Percentiles rank a stretch among this genome's conserved stretches.
Conservation (phyloP, 257 asterid species). For the Echium plantagineum region DNA sequence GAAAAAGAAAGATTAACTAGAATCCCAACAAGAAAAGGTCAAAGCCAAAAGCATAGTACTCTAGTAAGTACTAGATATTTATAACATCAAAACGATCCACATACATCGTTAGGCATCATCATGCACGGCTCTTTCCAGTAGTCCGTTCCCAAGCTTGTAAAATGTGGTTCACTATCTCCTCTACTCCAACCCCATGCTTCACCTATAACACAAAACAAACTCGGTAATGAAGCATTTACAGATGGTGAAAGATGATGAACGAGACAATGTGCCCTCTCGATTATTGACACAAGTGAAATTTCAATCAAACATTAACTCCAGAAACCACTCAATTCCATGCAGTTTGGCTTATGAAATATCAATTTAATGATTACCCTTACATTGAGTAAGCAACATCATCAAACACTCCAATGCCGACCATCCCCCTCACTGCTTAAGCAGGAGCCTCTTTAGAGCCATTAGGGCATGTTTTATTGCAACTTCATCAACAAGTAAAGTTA, state of each 20-base stretch:
- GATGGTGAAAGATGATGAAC: neutral
- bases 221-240: slow-evolving; percentile 1
- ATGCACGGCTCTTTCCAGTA: slow-evolving; percentile 49
- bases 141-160: slow-evolving; percentile 78
- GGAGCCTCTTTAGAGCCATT: too few species aligned
- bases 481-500: neutral
- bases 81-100: neutral
- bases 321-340: neutral
- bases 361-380: too few species aligned
- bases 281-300: neutral
- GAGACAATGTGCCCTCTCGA: neutral
- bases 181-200: slow-evolving; percentile 87
- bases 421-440: too few species aligned
- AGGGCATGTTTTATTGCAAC: neutral
- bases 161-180: slow-evolving; percentile 58
- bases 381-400: too few species aligned
- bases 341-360: too few species aligned
- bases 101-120: slow-evolving; percentile 3
- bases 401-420: too few species aligned
- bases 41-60: neutral
- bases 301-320: neutral
- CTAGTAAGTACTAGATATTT: too few species aligned
- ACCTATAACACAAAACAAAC: slow-evolving; percentile 38
- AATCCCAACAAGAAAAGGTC: neutral
- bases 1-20: neutral